Conservation (phyloP, 2,329 filamentous ascomycete species). For the Rutstroemia sp. region DNA sequence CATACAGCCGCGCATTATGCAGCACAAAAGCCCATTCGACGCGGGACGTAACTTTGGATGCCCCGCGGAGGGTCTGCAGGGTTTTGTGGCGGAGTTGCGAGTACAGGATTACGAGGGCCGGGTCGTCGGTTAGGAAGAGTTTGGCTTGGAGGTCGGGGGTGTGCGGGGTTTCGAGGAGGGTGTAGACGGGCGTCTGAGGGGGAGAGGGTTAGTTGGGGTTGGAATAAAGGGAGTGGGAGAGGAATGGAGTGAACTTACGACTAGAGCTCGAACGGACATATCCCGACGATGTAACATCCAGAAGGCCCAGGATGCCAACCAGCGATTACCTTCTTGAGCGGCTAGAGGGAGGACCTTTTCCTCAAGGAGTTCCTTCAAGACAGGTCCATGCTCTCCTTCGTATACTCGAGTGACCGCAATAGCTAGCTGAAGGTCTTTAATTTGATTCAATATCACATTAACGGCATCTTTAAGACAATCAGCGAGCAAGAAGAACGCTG, state of each 20-base stretch:
- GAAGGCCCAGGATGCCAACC: constrained; percentile 93
- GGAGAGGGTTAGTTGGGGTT: constrained; percentile 8
- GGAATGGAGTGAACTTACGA: constrained; percentile 46
- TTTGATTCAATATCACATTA: constrained; percentile 76
- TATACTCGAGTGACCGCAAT: constrained; percentile 84
- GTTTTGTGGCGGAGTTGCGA: constrained; percentile 75
- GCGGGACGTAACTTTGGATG: constrained; percentile 68
- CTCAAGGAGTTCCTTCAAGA: constrained; percentile 66
- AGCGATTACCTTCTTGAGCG: constrained; percentile 75
- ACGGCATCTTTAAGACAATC: constrained; percentile 80
- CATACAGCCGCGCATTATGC: constrained; percentile 76
- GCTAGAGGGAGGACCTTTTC: constrained; percentile 75
- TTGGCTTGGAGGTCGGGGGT: constrained; percentile 66
- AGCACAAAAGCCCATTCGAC: constrained; percentile 86
- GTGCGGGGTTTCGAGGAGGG: constrained; percentile 60
- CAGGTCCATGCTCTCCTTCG: constrained; percentile 72
- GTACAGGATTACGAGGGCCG: constrained; percentile 81
- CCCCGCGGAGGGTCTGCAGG: constrained; percentile 77
- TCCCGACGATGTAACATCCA: constrained; percentile 81
- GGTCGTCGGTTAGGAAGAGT: constrained; percentile 83
- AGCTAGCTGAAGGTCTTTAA: constrained; percentile 83
- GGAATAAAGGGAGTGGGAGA: not conserved
- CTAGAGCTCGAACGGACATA: constrained; percentile 75
- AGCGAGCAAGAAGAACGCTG: constrained; percentile 89
- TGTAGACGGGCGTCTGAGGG: constrained; percentile 65